phyloP scores from a whole-genome alignment of 192 early-diverging fungal genomes.

The Rhizophagus prolifer region DNA sequence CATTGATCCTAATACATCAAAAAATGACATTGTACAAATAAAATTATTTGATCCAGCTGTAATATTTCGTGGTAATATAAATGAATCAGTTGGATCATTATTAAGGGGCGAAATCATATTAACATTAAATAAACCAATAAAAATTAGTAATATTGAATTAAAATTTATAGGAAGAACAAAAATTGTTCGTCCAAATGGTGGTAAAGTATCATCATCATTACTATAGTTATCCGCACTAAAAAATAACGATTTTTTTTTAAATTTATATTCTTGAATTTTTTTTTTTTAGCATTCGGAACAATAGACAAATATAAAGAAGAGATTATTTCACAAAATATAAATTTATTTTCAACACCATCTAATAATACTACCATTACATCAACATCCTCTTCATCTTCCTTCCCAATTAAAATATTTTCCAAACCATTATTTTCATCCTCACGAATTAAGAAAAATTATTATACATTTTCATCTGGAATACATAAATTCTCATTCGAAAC shows the following conservation, averaged over 20 bases:
- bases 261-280: too few relatives aligned
- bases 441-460: slow-evolving; percentile 20
- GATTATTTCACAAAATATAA: not conserved
- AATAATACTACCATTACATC: too few relatives aligned
- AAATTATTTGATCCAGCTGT: slow-evolving; percentile 7
- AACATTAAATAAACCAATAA: slow-evolving; percentile 45
- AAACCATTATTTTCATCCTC: not conserved
- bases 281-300: not conserved
- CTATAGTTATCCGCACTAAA: too few relatives aligned
- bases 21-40: not conserved
- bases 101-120: slow-evolving; percentile 54
- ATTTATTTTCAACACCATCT: not conserved
- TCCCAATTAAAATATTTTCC: not conserved
- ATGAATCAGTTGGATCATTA: slow-evolving; percentile 46
- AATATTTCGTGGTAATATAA: slow-evolving; percentile 33
- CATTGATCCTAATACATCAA: not conserved
- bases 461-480: slow-evolving; percentile 25
- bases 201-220: not conserved
- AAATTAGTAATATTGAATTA: slow-evolving; percentile 50
- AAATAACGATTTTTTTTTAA: too few relatives aligned
- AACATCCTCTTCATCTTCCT: too few relatives aligned
- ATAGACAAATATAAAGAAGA: not conserved
- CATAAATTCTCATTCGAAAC: slow-evolving; percentile 38
- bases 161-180: slow-evolving; percentile 51
- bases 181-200: slow-evolving; percentile 42